Percentiles rank a stretch among this genome's conserved stretches.
Conservation (phyloP, 164 flowering plant genomes). For the Kingdonia uniflora region DNA sequence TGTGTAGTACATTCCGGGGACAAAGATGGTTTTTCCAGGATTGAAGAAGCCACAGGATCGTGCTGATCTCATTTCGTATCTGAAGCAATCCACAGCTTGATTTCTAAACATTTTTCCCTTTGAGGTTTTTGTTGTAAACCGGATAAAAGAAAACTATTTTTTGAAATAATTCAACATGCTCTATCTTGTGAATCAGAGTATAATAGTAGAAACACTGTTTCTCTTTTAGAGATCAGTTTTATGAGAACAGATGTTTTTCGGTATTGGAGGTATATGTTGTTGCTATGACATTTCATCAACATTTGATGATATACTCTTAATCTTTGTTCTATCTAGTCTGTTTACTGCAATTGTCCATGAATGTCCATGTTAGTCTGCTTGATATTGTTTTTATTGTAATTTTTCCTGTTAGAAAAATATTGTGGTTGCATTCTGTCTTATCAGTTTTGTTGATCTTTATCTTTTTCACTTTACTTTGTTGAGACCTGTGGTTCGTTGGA, state of each 20-base stretch:
- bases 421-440: no score
- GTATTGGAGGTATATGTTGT: background rate
- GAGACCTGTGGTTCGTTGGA: no score
- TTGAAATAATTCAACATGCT: background rate
- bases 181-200: no score
- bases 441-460: no score
- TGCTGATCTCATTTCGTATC: slow-evolving; percentile 44
- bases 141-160: background rate
- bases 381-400: no score
- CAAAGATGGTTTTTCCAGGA: slow-evolving; percentile 60
- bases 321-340: no score
- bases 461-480: no score
- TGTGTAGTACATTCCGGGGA: slow-evolving; percentile 49
- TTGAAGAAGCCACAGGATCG: slow-evolving; percentile 53
- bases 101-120: background rate
- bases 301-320: no score
- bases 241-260: background rate
- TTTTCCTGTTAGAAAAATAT: no score
- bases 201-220: background rate
- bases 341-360: no score
- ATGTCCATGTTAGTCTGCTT: no score
- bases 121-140: background rate
- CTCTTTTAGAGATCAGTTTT: background rate
- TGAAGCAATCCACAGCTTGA: slow-evolving; percentile 27
- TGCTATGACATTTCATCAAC: no score